Evolutionary conservation across 345 rosid species (phyloP), one percentile per base, ranked within the genome.

Genomic region (Populus ilicifolia): DNA sequence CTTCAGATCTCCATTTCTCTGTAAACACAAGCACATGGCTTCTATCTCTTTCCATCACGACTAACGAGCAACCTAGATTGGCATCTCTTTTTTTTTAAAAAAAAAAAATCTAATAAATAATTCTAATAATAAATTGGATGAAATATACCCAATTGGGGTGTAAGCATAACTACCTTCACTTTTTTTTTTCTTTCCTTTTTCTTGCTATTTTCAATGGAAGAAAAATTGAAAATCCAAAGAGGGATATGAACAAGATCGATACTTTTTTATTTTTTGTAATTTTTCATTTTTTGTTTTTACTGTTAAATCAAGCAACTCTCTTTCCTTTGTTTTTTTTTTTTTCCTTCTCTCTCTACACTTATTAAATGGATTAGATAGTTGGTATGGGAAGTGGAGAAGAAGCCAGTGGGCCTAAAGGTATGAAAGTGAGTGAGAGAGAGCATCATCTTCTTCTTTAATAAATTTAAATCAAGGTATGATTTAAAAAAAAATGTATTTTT

Each of bases 161-260:
- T 78, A 54, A 50, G 36, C 4, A 10, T 43, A 2, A 43, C 46
- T 43, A 11, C 18, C 0, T 43, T 21, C 50, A 50, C 46, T 66
- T 50, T 18, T 20, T 33, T 27, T 41, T 23, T 3, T 38, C 23
- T 68, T 43, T 70, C 70, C 4, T 46, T 52, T 68, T 43, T 70
- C 67, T 72, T 71, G 62, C 76, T 81, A 79, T 77, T 79, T 83
- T 70, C 83, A 76, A 50, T 56, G 79, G 44, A 82, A 84, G 64
- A 59, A 82, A 79, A 80, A 83, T 80, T 85, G 90, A 83, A 80
- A 90, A 90, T 90, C 91, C 89, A 89, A 61, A 88, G 84, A 83
- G 76, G 61, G 80, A 82, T 82, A 35, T 23, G 33, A 54, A 8
- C 14, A 65, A 18, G 39, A 27, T 27, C 36, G 39, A 65, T 39